Percentiles rank a stretch among this genome's conserved stretches.
Evolutionary conservation across 306 rosid species (phyloP).

Genomic region (Quercus parvula): DNA sequence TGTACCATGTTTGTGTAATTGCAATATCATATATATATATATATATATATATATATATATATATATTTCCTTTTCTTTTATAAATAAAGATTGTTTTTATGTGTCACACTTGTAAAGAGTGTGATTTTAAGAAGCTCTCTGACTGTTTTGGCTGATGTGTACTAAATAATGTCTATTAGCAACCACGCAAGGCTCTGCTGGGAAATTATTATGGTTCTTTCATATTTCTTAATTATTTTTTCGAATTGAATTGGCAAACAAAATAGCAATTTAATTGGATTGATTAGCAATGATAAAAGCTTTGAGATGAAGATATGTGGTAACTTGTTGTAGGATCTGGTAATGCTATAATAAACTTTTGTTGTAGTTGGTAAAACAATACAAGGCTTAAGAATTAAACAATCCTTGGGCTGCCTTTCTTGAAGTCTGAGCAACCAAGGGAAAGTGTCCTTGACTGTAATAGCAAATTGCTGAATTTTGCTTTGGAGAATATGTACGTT

Average conservation of each 20-base stretch:
- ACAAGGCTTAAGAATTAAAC: not conserved
- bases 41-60: too few relatives aligned
- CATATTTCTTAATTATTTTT: not conserved
- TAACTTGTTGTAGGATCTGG: not conserved
- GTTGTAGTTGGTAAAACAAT: not conserved
- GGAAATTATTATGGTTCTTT: not conserved
- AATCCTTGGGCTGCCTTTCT: not conserved
- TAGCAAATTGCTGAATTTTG: not conserved
- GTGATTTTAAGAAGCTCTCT: too few relatives aligned
- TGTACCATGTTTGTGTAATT: not conserved
- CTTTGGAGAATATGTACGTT: not conserved
- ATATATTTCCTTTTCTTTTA: too few relatives aligned
- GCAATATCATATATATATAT: too few relatives aligned
- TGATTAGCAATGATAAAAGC: not conserved
- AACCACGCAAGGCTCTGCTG: not conserved
- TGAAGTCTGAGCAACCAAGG: not conserved
- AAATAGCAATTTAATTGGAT: not conserved
- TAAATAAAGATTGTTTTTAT: too few relatives aligned
- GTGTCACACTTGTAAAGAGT: too few relatives aligned
- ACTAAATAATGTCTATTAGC: not conserved
- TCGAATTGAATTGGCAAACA: not conserved
- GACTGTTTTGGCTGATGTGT: not conserved
- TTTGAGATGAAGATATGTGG: not conserved
- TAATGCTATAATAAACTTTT: not conserved
- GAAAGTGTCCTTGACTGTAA: not conserved